Base-by-base conservation (phyloP, 2,329 filamentous ascomycete genomes). In the Pseudocercospora cruenta region DNA sequence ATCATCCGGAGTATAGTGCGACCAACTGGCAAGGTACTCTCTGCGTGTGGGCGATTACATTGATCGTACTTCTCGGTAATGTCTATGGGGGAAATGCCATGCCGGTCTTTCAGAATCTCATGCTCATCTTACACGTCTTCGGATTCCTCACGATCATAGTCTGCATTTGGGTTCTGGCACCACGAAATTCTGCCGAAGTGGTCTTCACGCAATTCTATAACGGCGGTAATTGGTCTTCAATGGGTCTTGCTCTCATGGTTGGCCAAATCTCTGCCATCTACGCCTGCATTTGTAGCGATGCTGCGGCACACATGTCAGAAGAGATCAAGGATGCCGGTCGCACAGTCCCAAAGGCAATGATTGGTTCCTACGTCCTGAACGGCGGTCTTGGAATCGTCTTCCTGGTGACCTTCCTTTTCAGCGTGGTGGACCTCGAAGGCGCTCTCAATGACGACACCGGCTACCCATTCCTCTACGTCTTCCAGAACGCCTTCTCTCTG, bases 11-110 rank as follows among this genome's bases (percentile, higher is more conserved):
- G 8, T 85, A 84, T 63, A 67, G 69, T 0, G 75, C 78, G 0
- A 76, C 78, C 5, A 77, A 76, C 49, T 85, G 82, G 82, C 82
- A 85, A 45, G 82, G 80, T 12, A 85, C 82, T 0, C 74, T 85
- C 1, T 80, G 84, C 64, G 80, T 83, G 9, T 81, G 83, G 63
- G 80, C 80, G 0, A 78, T 83, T 58, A 79, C 81, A 21, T 60
- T 80, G 3, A 67, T 84, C 3, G 80, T 80, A 26, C 80, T 80
- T 71, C 65, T 79, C 2, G 77, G 81, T 67, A 85, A 84, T 64
- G 71, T 78, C 43, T 78, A 75, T 43, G 73, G 74, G 1, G 75
- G 70, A 1, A 70, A 72, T 4, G 66, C 69, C 12, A 75, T 82
- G 67, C 80, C 80, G 0, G 70, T 76, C 1, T 74, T 79, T 19